These are phyloP conservation scores for Aspergillus chevalieri DNA, from an alignment of 2,329 filamentous ascomycete genomes.

Conservation along the genomic window DNA sequence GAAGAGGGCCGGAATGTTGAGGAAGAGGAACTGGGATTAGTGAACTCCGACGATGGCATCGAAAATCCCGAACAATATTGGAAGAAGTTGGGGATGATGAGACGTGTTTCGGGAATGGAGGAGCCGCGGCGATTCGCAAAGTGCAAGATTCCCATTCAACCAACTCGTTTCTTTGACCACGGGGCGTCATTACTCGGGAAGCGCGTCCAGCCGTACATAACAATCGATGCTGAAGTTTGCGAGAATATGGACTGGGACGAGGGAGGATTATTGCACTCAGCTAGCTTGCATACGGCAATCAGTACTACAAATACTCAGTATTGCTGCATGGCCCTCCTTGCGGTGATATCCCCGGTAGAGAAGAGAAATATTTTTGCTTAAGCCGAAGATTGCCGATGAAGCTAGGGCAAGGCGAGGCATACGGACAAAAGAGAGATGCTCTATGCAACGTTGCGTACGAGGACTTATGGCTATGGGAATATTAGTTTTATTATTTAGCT, in stretches of 20 bases:
- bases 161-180: background rate
- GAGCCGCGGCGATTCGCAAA: background rate
- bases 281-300: constrained; percentile 18
- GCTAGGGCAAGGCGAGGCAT: no score
- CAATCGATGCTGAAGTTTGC: background rate
- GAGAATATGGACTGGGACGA: background rate
- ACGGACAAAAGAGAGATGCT: no score
- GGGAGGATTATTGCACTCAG: constrained; percentile 10
- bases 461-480: no score
- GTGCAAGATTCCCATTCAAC: background rate
- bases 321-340: constrained; percentile 19
- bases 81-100: constrained; percentile 4
- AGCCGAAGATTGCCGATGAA: background rate
- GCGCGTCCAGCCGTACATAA: background rate
- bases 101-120: constrained; percentile 1
- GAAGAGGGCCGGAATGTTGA: background rate
- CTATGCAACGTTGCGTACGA: no score
- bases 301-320: constrained; percentile 10
- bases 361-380: background rate
- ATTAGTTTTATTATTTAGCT: no score
- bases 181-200: background rate
- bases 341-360: constrained; percentile 11
- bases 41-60: background rate
- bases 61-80: constrained; percentile 3
- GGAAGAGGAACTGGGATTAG: background rate